Base-by-base conservation (phyloP, 2,329 filamentous ascomycete genomes). In the Alternaria ventricosa region DNA sequence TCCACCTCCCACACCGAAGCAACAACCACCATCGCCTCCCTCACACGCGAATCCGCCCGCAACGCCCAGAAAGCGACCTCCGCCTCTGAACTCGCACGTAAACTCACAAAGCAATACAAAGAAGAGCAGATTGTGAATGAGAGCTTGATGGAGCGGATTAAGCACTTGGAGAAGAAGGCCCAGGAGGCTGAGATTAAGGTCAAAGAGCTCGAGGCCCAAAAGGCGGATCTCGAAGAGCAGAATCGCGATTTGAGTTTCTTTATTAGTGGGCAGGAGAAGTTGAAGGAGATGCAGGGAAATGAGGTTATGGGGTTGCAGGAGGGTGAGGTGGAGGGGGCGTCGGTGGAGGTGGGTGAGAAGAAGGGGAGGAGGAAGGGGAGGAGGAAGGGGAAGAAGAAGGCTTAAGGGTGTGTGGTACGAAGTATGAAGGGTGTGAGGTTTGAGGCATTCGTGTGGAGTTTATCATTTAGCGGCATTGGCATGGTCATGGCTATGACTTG, bases 161-260 rank as follows among this genome's bases (percentile, higher is more conserved):
- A 90, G 67, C 89, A 92, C 68, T 79, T 93, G 18, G 84, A 86
- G 45, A 84, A 84, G 63, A 86, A 90, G 76, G 79, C 90, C 2
- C 83, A 84, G 25, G 84, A 83, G 44, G 80, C 92, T 5, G 87
- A 87, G 71, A 75, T 71, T 13, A 88, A 74, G 43, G 78, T 74
- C 5, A 79, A 75, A 66, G 78, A 69, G 64, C 67, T 82, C 1
- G 79, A 80, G 54, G 70, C 66, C 4, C 80, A 93, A 78, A 91
- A 92, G 69, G 85, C 83, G 43, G 93, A 97, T 70, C 81, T 97
- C 46, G 88, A 89, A 68, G 94, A 97, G 78, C 91, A 94, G 85
- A 97, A 97, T 76, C 87, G 92, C 13, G 95, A 97, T 77, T 78
- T 97, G 76, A 89, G 86, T 55, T 94, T 97, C 86, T 97, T 95